A percentile compares a stretch with the other conserved stretches of the same genome.
phyloP scores from a whole-genome alignment of 768 basidiomycete species.

The Clathrus columnatus region DNA sequence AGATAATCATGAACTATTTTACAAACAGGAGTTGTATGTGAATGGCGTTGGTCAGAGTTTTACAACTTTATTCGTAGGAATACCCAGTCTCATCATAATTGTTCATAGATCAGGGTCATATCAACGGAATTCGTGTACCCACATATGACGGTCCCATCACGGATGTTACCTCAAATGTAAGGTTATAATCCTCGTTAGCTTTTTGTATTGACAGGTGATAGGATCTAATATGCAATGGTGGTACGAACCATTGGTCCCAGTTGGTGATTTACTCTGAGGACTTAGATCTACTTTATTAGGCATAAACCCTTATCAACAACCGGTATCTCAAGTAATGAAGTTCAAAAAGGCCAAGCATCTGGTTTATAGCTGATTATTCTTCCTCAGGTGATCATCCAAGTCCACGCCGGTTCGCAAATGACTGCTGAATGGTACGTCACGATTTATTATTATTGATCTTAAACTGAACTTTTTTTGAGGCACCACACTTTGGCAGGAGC shows the following conservation, averaged over 20 bases:
- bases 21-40: constrained; percentile 35
- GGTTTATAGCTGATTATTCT: not conserved
- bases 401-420: constrained; percentile 44
- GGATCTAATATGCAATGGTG: constrained; percentile 47
- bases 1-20: not conserved
- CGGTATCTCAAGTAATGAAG: constrained; percentile 27
- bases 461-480: not conserved
- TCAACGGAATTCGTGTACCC: constrained; percentile 37
- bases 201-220: constrained; percentile 3
- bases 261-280: not conserved
- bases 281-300: not conserved
- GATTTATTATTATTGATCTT: not conserved
- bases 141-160: constrained; percentile 37
- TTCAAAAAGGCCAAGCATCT: not conserved
- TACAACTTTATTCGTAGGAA: not conserved
- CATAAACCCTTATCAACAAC: constrained; percentile 27
- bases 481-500: constrained; percentile 41
- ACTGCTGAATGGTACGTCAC: constrained; percentile 35
- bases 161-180: constrained; percentile 45
- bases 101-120: constrained; percentile 30
- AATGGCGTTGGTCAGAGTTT: constrained; percentile 30
- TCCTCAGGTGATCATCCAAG: constrained; percentile 30
- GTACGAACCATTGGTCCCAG: constrained; percentile 38
- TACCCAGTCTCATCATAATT: not conserved
- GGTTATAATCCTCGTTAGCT: constrained; percentile 7